Conservation (phyloP, 2,329 filamentous ascomycete species). For the Didymella sp. region DNA sequence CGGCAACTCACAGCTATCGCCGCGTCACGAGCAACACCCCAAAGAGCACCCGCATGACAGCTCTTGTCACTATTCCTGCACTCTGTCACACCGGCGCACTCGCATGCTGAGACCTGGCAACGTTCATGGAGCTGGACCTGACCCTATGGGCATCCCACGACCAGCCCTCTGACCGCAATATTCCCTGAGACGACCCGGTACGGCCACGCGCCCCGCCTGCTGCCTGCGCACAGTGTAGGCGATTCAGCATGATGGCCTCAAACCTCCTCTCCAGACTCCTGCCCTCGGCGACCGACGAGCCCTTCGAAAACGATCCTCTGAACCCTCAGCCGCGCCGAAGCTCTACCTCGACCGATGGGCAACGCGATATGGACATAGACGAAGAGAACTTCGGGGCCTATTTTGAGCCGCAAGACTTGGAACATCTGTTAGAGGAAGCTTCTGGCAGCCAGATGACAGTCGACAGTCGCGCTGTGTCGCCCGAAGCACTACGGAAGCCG, state of each 20-base stretch:
- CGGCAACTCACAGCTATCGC: conserved; percentile 1
- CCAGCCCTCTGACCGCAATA: conserved; percentile 26
- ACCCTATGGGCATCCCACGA: conserved; percentile 26
- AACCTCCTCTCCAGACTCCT: conserved; percentile 61
- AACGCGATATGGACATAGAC: conserved; percentile 57
- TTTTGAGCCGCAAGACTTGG: conserved; percentile 64
- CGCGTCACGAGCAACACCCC: conserved; percentile 36
- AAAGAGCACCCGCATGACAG: conserved; percentile 31
- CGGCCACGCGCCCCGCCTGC: conserved; percentile 39
- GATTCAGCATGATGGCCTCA: conserved; percentile 57
- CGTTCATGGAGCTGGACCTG: conserved; percentile 33
- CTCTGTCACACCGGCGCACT: conserved; percentile 30
- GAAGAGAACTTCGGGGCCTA: conserved; percentile 58
- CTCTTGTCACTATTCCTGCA: conserved; percentile 23
- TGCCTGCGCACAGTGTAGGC: conserved; percentile 30
- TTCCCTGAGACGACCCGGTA: conserved; percentile 21
- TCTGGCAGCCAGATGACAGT: conserved; percentile 57
- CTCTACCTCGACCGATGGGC: conserved; percentile 48
- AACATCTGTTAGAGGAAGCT: conserved; percentile 62
- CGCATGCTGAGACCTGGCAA: conserved; percentile 24
- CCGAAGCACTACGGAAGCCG: conserved; percentile 39
- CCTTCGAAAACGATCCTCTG: conserved; percentile 53
- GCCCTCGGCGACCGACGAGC: conserved; percentile 56
- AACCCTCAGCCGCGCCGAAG: conserved; percentile 30
- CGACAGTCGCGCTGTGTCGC: conserved; percentile 51